Conservation (phyloP, 2,329 filamentous ascomycete genomes). For the Cercospora beticola region DNA sequence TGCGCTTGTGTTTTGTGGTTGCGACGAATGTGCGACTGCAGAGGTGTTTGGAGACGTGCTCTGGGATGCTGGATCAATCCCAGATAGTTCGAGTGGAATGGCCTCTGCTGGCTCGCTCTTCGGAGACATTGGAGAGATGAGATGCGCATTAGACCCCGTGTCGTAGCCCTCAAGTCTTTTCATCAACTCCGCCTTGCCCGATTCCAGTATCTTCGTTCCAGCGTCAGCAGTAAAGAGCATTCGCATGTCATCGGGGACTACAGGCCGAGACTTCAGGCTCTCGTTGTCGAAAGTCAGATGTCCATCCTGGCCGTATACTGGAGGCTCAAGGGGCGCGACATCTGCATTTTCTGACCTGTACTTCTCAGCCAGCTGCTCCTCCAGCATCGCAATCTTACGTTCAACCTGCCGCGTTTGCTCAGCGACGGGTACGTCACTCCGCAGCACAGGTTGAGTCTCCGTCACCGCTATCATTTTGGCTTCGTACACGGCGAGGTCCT, state of each 20-base stretch:
- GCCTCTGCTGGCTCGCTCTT: conserved; percentile 1
- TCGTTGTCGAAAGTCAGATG: conserved; percentile 29
- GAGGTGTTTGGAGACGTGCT: background rate
- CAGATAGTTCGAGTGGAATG: background rate
- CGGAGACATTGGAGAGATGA: conserved; percentile 10
- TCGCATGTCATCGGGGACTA: conserved; percentile 46
- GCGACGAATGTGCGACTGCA: background rate
- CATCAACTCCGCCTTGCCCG: conserved; percentile 53
- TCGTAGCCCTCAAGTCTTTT: conserved; percentile 51
- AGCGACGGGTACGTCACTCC: conserved; percentile 24
- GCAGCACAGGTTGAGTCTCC: conserved; percentile 28
- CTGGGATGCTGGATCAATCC: background rate
- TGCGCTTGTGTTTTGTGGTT: background rate
- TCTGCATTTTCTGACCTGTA: conserved; percentile 29
- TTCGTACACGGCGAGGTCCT: conserved; percentile 34
- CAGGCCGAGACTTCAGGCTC: conserved; percentile 23
- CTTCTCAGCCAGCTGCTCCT: conserved; percentile 33
- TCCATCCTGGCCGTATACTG: conserved; percentile 31
- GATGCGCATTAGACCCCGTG: conserved; percentile 24
- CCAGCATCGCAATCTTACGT: conserved; percentile 33
- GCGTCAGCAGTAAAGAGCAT: conserved; percentile 51
- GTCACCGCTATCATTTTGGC: conserved; percentile 33
- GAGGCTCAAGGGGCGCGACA: conserved; percentile 28
- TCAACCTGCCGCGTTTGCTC: conserved; percentile 29
- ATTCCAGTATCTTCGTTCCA: conserved; percentile 50